Percentiles rank a stretch among this genome's conserved stretches.
phyloP scores from a whole-genome alignment of 2,329 filamentous ascomycete genomes.

The Fusarium multiceps region DNA sequence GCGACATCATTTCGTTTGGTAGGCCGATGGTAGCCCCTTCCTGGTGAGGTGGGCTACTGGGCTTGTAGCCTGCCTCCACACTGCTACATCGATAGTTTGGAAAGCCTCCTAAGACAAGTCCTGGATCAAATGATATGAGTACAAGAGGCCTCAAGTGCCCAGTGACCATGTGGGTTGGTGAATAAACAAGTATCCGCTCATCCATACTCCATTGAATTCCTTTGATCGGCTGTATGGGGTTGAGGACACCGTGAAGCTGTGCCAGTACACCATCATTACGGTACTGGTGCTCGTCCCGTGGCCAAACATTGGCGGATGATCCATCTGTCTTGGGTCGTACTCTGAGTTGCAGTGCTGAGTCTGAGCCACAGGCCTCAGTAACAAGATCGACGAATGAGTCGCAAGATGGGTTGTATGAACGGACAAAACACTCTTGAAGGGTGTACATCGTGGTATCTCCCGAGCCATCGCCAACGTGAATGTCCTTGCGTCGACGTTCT shows the following conservation, averaged over 20 bases:
- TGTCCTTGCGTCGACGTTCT: constrained; percentile 12
- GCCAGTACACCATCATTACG: constrained; percentile 12
- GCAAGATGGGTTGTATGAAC: constrained; percentile 64
- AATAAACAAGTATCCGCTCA: constrained; percentile 61
- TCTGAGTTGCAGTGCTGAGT: constrained; percentile 58
- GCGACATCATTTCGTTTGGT: not conserved
- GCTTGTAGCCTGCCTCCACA: not conserved
- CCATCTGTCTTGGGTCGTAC: constrained; percentile 34
- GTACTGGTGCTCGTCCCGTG: constrained; percentile 20
- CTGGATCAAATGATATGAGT: constrained; percentile 49
- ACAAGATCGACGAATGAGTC: constrained; percentile 69
- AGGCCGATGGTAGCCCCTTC: not conserved
- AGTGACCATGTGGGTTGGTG: constrained; percentile 33
- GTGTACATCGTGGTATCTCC: constrained; percentile 57
- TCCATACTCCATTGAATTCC: constrained; percentile 57
- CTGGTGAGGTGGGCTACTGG: not conserved
- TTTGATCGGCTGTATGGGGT: constrained; percentile 48
- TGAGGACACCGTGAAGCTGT: constrained; percentile 53
- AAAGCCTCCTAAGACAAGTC: constrained; percentile 38
- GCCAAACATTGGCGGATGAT: constrained; percentile 40
- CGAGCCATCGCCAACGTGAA: constrained; percentile 62
- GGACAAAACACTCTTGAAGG: constrained; percentile 64
- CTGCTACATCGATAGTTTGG: constrained; percentile 13
- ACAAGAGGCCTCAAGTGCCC: constrained; percentile 37
- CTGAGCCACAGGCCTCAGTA: constrained; percentile 48